Percentiles rank a stretch among this genome's conserved stretches.
Conservation (phyloP, 2,329 filamentous ascomycete species). For the Dothidotthia symphoricarpi region DNA sequence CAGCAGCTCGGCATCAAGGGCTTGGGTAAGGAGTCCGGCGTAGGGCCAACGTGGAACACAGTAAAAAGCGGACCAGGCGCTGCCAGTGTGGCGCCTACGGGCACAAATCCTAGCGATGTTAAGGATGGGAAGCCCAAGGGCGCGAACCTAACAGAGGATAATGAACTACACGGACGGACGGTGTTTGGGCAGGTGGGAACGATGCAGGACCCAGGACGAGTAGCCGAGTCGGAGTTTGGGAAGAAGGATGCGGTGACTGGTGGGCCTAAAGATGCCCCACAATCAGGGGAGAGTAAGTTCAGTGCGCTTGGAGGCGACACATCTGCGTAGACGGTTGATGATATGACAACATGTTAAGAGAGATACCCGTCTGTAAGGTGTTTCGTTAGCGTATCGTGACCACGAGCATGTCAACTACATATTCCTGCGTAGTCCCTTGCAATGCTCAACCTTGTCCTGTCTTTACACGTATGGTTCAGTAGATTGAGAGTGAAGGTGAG, state of each 20-base stretch:
- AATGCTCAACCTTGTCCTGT: no score
- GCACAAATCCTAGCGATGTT: conserved; percentile 8
- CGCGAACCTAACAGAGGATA: conserved; percentile 51
- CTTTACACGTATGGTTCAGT: no score
- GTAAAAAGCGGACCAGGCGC: conserved; percentile 31
- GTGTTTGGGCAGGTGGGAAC: conserved; percentile 51
- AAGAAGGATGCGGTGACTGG: conserved; percentile 34
- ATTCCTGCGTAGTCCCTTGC: no score
- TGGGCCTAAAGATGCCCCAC: conserved; percentile 15
- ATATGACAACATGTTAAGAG: background rate
- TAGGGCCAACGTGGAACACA: conserved; percentile 37
- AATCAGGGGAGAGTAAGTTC: conserved; percentile 23
- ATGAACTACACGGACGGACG: conserved; percentile 18
- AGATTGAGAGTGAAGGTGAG: no score
- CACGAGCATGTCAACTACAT: no score
- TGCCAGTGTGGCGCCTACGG: conserved; percentile 16
- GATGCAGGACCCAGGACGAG: conserved; percentile 55
- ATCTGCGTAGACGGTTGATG: conserved; percentile 1
- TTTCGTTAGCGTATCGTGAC: no score
- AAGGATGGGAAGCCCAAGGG: conserved; percentile 50
- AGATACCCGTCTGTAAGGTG: no score
- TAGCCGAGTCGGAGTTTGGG: conserved; percentile 45
- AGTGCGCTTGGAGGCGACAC: conserved; percentile 15
- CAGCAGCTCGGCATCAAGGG: conserved; percentile 21
- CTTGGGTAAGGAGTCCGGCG: conserved; percentile 35